These are phyloP conservation scores for Amesomyces nigricolor DNA, from an alignment of 2,329 filamentous ascomycete genomes.

Conservation along the genomic window DNA sequence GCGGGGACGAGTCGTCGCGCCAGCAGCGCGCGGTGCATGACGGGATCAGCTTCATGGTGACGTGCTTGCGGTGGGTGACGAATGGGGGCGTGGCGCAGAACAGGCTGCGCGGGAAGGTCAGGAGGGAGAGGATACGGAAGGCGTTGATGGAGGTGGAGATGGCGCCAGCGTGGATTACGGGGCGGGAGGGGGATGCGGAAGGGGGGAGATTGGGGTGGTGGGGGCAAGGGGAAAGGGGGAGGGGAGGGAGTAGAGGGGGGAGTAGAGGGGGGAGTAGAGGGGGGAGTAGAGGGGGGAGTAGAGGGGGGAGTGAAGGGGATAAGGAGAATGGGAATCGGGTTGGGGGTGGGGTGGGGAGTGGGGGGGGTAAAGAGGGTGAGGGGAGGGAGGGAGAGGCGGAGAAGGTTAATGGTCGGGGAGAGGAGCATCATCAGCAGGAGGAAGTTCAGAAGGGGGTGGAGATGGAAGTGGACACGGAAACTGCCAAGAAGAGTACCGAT, in stretches of 20 bases:
- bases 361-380: no score
- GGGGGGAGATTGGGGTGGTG: constrained; percentile 15
- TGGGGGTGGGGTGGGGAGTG: no score
- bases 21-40: constrained; percentile 52
- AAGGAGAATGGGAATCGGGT: constrained; percentile 40
- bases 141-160: constrained; percentile 48
- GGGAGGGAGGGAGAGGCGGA: no score
- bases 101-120: constrained; percentile 49
- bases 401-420: no score
- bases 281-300: constrained; percentile 26
- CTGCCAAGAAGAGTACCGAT: no score
- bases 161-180: constrained; percentile 30
- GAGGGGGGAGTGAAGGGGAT: constrained; percentile 34
- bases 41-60: constrained; percentile 83
- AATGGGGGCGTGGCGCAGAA: constrained; percentile 60
- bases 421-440: no score
- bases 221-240: constrained; percentile 24
- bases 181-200: not conserved
- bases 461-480: no score
- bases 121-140: constrained; percentile 52
- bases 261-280: constrained; percentile 33
- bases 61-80: constrained; percentile 77
- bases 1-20: constrained; percentile 33
- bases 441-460: no score
- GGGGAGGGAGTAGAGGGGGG: constrained; percentile 19